Conservation (phyloP, 2,329 filamentous ascomycete species). For the Hymenotorrendiella dingleyae region DNA sequence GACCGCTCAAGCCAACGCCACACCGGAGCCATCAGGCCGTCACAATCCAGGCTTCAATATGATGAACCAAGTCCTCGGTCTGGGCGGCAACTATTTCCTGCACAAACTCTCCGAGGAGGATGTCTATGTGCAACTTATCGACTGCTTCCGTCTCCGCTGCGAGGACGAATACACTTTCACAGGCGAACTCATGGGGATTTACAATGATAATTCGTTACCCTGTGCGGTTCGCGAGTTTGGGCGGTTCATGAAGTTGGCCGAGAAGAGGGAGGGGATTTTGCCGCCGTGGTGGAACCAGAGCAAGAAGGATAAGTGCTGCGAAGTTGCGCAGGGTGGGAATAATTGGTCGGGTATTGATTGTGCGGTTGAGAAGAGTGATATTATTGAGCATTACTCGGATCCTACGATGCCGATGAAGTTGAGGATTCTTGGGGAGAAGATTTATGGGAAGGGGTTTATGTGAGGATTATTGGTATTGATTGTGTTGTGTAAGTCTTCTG, state of each 20-base stretch:
- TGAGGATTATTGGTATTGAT: too few species aligned
- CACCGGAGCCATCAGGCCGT: neutral
- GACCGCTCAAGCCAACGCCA: neutral
- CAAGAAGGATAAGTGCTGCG: constrained; percentile 13
- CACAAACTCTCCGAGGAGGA: constrained; percentile 10
- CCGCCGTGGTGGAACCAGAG: constrained; percentile 12
- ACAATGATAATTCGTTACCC: constrained; percentile 8
- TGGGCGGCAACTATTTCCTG: constrained; percentile 5
- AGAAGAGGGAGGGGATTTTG: constrained; percentile 9
- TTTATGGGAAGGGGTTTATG: constrained; percentile 14
- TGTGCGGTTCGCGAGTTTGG: constrained; percentile 9
- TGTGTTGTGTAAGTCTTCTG: too few species aligned
- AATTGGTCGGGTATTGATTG: constrained; percentile 7
- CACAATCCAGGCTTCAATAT: constrained; percentile 1
- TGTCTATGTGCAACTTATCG: constrained; percentile 11
- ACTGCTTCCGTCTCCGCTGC: constrained; percentile 14
- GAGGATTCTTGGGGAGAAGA: constrained; percentile 16
- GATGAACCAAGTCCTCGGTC: constrained; percentile 1
- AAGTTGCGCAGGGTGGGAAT: constrained; percentile 1
- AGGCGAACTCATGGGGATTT: constrained; percentile 7
- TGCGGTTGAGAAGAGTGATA: constrained; percentile 16
- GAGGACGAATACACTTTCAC: constrained; percentile 15
- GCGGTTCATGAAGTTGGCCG: constrained; percentile 14
- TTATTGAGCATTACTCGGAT: constrained; percentile 13
- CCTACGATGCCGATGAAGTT: constrained; percentile 15